These are phyloP conservation scores for Quillaja saponaria DNA, from an alignment of 306 rosid genomes.

Conservation along the genomic window DNA sequence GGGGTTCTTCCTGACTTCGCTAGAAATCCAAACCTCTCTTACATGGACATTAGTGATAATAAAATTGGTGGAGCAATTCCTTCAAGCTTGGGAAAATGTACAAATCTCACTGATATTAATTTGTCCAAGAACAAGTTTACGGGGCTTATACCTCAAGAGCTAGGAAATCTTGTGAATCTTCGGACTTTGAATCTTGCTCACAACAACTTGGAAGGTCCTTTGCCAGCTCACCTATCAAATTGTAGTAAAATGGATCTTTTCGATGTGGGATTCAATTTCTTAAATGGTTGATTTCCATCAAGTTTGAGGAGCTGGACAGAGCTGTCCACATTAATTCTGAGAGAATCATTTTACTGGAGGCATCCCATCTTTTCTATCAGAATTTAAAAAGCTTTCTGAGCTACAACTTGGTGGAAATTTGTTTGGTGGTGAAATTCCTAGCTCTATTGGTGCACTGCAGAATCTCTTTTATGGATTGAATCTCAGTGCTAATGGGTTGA, in stretches of 20 bases:
- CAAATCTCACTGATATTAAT: slow-evolving; percentile 45
- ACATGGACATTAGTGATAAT: slow-evolving; percentile 57
- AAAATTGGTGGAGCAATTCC: slow-evolving; percentile 59
- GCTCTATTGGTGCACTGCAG: slow-evolving; percentile 57
- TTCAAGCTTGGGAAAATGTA: slow-evolving; percentile 63
- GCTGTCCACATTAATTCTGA: slow-evolving; percentile 50
- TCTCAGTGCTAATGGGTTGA: slow-evolving; percentile 72
- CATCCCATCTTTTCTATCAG: slow-evolving; percentile 52
- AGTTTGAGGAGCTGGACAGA: slow-evolving; percentile 57
- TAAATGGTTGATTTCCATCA: slow-evolving; percentile 67
- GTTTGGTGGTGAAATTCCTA: slow-evolving; percentile 72
- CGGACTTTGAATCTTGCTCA: slow-evolving; percentile 50
- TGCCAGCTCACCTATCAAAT: slow-evolving; percentile 62
- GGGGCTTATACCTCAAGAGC: slow-evolving; percentile 59
- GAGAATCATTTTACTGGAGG: slow-evolving; percentile 65
- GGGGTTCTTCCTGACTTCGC: slow-evolving; percentile 67
- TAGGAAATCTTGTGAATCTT: slow-evolving; percentile 62
- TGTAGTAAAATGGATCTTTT: slow-evolving; percentile 51
- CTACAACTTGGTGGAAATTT: slow-evolving; percentile 77
- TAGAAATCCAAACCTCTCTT: slow-evolving; percentile 35
- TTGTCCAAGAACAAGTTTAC: slow-evolving; percentile 54
- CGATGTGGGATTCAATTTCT: slow-evolving; percentile 68
- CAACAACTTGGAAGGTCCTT: slow-evolving; percentile 65
- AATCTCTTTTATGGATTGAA: slow-evolving; percentile 54
- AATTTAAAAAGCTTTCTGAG: slow-evolving; percentile 45